These are phyloP conservation scores for Teratosphaeria destructans DNA, from an alignment of 2,329 filamentous ascomycete species.

Conservation along the genomic window DNA sequence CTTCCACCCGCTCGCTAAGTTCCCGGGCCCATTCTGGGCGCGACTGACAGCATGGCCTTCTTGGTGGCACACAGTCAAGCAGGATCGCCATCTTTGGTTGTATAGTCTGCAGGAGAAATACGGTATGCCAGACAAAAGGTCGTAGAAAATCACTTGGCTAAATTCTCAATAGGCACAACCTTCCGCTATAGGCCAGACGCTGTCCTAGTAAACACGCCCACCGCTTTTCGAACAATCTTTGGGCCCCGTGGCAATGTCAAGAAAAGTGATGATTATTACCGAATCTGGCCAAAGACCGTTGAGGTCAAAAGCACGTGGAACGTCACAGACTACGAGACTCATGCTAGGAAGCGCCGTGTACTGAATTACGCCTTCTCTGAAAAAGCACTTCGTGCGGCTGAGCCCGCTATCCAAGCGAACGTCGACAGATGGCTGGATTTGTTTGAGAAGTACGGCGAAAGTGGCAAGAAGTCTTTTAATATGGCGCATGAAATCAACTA, in stretches of 20 bases:
- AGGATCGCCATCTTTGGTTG: slow-evolving; percentile 20
- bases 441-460: not conserved
- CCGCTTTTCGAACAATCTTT: slow-evolving; percentile 10
- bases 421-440: slow-evolving; percentile 7
- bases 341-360: slow-evolving; percentile 38
- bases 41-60: slow-evolving; percentile 20
- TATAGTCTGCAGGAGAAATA: slow-evolving; percentile 58
- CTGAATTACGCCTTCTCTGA: slow-evolving; percentile 39
- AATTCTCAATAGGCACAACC: slow-evolving; percentile 4
- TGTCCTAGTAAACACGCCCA: slow-evolving; percentile 12
- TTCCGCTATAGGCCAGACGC: slow-evolving; percentile 14
- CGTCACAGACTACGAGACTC: slow-evolving; percentile 30
- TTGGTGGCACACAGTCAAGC: slow-evolving; percentile 19
- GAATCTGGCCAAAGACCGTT: slow-evolving; percentile 8
- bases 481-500: slow-evolving; percentile 34
- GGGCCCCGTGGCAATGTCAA: slow-evolving; percentile 12
- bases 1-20: slow-evolving; percentile 33
- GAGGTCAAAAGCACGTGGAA: slow-evolving; percentile 11
- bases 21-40: slow-evolving; percentile 31
- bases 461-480: slow-evolving; percentile 25
- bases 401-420: slow-evolving; percentile 25
- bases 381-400: slow-evolving; percentile 34
- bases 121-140: slow-evolving; percentile 24
- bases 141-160: not conserved
- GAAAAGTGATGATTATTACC: slow-evolving; percentile 11